phyloP scores from a whole-genome alignment of 192 early-diverging fungal species.

The Rhizophagus prolifer region DNA sequence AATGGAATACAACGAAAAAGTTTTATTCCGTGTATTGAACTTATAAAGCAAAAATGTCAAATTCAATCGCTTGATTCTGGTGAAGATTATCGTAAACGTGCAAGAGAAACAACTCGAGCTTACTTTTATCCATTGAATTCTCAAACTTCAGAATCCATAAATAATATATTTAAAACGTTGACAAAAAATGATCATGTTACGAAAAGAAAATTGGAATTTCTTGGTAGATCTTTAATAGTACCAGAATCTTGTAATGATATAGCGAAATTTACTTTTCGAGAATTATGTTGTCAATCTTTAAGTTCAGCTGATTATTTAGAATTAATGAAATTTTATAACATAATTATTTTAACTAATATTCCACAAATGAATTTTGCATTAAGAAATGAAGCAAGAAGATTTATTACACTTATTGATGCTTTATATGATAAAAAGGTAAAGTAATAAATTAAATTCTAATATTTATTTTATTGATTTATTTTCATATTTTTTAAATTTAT shows the following conservation, averaged over 20 bases:
- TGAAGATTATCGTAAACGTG: constrained; percentile 84
- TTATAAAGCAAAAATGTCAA: constrained; percentile 77
- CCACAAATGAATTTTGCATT: constrained; percentile 59
- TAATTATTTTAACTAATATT: constrained; percentile 76
- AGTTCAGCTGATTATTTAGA: constrained; percentile 91
- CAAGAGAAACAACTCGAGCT: constrained; percentile 56
- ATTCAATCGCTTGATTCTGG: constrained; percentile 86
- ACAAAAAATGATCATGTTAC: constrained; percentile 35
- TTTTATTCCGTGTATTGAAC: constrained; percentile 89
- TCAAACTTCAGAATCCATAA: constrained; percentile 48
- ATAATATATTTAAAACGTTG: constrained; percentile 41
- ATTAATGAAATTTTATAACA: constrained; percentile 71
- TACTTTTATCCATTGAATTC: constrained; percentile 70
- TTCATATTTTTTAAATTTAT: not conserved
- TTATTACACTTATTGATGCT: constrained; percentile 93
- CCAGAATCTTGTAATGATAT: constrained; percentile 65
- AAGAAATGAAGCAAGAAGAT: constrained; percentile 81
- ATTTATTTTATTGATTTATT: not conserved
- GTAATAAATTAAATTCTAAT: not conserved
- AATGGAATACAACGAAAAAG: constrained; percentile 93
- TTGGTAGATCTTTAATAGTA: constrained; percentile 71
- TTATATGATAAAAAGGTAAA: constrained; percentile 76
- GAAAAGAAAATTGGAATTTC: constrained; percentile 61
- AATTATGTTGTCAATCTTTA: constrained; percentile 59
- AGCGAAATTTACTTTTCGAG: constrained; percentile 73